phyloP scores from a whole-genome alignment of 352 stramenopile species.

The Globisporangium barbulae region DNA sequence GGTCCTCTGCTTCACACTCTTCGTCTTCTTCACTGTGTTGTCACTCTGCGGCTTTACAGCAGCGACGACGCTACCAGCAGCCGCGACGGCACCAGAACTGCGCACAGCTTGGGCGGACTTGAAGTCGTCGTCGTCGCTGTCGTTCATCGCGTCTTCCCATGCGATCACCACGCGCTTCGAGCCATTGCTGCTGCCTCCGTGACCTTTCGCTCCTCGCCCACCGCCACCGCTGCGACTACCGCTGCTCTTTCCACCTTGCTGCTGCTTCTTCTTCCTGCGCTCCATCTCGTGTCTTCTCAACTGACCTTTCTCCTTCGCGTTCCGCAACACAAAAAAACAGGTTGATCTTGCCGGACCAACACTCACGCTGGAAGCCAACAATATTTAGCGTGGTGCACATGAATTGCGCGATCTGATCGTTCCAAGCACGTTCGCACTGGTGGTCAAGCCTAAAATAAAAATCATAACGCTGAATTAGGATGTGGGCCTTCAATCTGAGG shows the following conservation, averaged over 20 bases:
- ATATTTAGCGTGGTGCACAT: not conserved
- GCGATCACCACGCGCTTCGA: conserved; percentile 27
- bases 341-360: conserved; percentile 10
- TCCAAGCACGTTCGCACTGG: not conserved
- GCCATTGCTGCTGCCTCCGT: not conserved
- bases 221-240: not conserved
- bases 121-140: conserved; percentile 8
- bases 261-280: conserved; percentile 13
- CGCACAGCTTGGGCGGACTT: not conserved
- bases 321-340: not conserved
- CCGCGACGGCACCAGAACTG: not conserved
- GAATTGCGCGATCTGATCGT: not conserved
- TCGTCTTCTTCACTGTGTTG: conserved; percentile 1
- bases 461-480: not conserved
- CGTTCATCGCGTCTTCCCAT: conserved; percentile 30
- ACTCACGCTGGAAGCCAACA: conserved; percentile 1
- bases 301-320: not conserved
- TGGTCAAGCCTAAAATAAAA: not conserved
- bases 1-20: conserved; percentile 10
- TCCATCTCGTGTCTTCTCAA: conserved; percentile 9
- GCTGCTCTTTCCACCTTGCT: not conserved
- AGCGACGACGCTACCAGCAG: not conserved
- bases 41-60: not conserved
- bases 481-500: not conserved
- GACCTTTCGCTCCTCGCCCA: not conserved